These are phyloP conservation scores for Pneumocystis jirovecii DNA, from an alignment of 1,139 yeast species.

Conservation along the genomic window DNA sequence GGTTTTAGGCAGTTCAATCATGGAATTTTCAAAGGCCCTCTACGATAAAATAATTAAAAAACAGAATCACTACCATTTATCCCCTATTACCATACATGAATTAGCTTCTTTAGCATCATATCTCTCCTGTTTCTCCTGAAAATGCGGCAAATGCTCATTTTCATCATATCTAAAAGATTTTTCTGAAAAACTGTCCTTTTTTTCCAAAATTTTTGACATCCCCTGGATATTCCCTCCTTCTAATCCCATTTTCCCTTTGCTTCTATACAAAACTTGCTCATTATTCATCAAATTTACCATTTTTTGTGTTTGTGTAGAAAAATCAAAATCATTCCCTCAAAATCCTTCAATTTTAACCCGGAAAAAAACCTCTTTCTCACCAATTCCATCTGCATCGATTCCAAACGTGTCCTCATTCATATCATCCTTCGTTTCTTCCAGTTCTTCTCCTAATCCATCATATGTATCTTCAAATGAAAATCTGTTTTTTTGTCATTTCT, in stretches of 20 bases:
- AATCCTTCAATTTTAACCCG: not conserved
- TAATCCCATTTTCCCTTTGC: not conserved
- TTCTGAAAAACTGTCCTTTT: not conserved
- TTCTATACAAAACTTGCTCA: slow-evolving; percentile 18
- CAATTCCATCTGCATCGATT: slow-evolving; percentile 33
- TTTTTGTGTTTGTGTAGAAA: slow-evolving; percentile 36
- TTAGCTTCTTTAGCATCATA: not conserved
- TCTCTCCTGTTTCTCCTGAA: not conserved
- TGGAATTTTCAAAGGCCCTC: not conserved
- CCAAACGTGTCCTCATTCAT: slow-evolving; percentile 86
- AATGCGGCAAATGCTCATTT: slow-evolving; percentile 15
- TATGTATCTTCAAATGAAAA: slow-evolving; percentile 58
- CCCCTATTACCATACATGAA: slow-evolving; percentile 11
- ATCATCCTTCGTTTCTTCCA: slow-evolving; percentile 62
- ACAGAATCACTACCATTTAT: slow-evolving; percentile 32
- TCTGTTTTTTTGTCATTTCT: too few species aligned
- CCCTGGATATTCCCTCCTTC: not conserved
- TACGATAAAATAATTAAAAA: too few species aligned
- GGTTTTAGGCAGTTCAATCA: slow-evolving; percentile 27
- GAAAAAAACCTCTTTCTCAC: not conserved
- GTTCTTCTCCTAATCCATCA: slow-evolving; percentile 58
- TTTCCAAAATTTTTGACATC: not conserved
- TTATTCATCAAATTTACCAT: slow-evolving; percentile 25
- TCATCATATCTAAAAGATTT: not conserved
- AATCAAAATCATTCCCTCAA: slow-evolving; percentile 56